These are phyloP conservation scores for Diplotaxis tenuifolia DNA, from an alignment of 345 rosid species.

Conservation along the genomic window DNA sequence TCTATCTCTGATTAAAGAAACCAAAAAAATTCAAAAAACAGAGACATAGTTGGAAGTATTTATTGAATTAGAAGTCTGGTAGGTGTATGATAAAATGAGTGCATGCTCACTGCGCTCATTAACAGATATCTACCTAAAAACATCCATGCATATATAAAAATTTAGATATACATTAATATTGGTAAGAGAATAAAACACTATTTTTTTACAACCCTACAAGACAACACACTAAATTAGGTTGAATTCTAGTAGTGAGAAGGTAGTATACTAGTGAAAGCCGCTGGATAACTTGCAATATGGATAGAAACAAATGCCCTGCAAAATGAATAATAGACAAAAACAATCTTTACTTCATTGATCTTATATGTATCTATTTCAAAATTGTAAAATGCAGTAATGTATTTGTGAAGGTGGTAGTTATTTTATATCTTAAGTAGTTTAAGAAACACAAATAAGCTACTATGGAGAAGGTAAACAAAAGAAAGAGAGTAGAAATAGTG, in stretches of 20 bases:
- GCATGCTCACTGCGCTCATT: conserved; percentile 29
- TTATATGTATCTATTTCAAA: not conserved
- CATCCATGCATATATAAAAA: not conserved
- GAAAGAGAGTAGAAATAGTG: not conserved
- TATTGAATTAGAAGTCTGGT: conserved; percentile 25
- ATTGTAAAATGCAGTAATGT: not conserved
- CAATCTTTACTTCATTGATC: not conserved
- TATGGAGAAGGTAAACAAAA: not conserved
- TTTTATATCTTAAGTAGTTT: not conserved
- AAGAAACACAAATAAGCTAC: not conserved
- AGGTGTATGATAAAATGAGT: conserved; percentile 19
- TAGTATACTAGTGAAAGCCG: not conserved
- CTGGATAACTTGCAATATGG: not conserved
- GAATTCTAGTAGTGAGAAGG: not conserved
- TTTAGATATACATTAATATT: not conserved
- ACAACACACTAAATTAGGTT: not conserved
- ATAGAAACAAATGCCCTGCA: not conserved
- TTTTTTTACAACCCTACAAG: not conserved
- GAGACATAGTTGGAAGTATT: conserved; percentile 11
- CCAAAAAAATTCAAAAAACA: not conserved
- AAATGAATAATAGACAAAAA: not conserved
- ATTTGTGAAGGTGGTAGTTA: not conserved
- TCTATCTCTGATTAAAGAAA: not conserved
- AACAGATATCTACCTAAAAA: conserved; percentile 36
- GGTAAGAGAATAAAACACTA: not conserved